These are phyloP conservation scores for Dichomitus squalens DNA, from an alignment of 1,284 basidiomycete genomes.

Conservation along the genomic window DNA sequence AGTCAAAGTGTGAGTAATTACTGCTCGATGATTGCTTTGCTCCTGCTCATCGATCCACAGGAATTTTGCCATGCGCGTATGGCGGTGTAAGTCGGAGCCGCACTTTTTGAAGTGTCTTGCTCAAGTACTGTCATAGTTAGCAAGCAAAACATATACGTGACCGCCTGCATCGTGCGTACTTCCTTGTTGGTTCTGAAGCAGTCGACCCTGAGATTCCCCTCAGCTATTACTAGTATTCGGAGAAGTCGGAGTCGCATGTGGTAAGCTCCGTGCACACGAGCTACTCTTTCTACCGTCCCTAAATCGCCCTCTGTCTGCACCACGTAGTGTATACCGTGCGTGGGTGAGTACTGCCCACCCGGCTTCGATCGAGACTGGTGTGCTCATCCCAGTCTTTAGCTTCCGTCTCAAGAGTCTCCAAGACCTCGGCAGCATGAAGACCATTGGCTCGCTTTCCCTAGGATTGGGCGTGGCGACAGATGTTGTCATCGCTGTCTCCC, in stretches of 20 bases:
- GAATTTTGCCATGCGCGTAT: slow-evolving; percentile 65
- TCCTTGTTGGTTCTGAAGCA: too few species aligned
- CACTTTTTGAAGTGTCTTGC: background rate
- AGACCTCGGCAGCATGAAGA: slow-evolving; percentile 32
- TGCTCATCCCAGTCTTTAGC: slow-evolving; percentile 10
- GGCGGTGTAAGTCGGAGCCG: slow-evolving; percentile 55
- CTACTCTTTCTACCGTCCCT: background rate
- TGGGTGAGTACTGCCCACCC: slow-evolving; percentile 37
- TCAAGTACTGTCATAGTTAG: slow-evolving; percentile 48
- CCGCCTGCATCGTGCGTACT: slow-evolving; percentile 53
- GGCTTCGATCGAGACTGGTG: background rate
- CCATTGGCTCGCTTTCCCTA: slow-evolving; percentile 45
- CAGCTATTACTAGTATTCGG: slow-evolving; percentile 49
- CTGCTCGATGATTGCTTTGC: too few species aligned
- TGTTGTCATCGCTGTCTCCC: slow-evolving; percentile 46
- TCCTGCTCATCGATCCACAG: slow-evolving; percentile 35
- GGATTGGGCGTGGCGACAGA: slow-evolving; percentile 49
- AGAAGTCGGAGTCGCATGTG: slow-evolving; percentile 35
- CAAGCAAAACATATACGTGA: slow-evolving; percentile 54
- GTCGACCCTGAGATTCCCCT: background rate
- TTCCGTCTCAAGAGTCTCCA: slow-evolving; percentile 27
- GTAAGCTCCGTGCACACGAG: slow-evolving; percentile 5
- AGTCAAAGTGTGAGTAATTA: slow-evolving; percentile 58
- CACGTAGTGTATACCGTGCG: slow-evolving; percentile 46
- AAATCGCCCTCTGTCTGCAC: background rate